Evolutionary conservation across 148 eudicot genomes (phyloP), one percentile per base, ranked within the genome.

Genomic region (Spergularia bocconei): DNA sequence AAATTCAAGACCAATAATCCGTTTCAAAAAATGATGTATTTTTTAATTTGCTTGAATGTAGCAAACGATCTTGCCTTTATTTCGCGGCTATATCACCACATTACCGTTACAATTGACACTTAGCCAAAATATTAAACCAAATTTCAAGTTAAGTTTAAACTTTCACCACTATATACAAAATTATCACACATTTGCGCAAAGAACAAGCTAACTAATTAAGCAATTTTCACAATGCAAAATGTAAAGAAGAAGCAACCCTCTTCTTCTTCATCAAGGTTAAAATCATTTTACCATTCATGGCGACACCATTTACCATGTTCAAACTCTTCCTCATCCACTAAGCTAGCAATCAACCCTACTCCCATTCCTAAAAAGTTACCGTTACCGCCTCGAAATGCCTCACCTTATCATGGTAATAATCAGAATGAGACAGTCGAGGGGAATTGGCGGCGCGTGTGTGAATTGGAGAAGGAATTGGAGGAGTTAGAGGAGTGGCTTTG

Each of bases 401-500:
- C 73, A 0, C 20, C 39, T 23, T 19, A 4, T 3, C 55, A 38
- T 20, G 57, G 3, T 15, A 25, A 53, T 21, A 25, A 44, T 12
- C 1, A 7, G 4, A 13, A 25, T 44, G 76, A 56, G 17, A 14
- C 33, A 1, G 70, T 29, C 54, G 71, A 55, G 11, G 55, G 63
- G 73, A 71, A 73, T 33, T 50, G 64, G 25, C 62, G 20, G 60
- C 55, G 77, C 15, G 68, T 73, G 67, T 58, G 56, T 25, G 73
- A 79, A 48, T 51, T 79, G 57, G 81, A 79, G 66, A 67, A 11
- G 29, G 73, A 79, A 59, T 36, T 79, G 50, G 33, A 48, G n/a
- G 77, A 79, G 77, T n/a, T 79, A 50, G 81, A 79, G 69, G 73
- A 12, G 25, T 73, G 77, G 81, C 52, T 79, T 50, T 62, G 71